Conservation (phyloP, 2,329 filamentous ascomycete species). For the Cordyceps militaris region DNA sequence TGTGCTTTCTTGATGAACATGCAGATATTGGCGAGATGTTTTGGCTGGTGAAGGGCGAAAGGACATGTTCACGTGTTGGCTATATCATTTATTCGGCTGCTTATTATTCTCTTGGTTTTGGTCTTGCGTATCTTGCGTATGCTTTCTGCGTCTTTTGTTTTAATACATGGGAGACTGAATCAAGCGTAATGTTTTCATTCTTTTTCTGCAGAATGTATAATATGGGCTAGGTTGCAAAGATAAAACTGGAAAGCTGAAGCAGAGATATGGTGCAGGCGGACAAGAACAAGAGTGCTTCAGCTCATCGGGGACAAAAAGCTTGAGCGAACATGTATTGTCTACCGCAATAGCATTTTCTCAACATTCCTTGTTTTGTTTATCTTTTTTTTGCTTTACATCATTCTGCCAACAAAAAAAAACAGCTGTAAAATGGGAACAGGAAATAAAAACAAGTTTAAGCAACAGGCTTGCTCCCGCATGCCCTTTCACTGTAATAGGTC, state of each 20-base stretch:
- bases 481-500: not conserved
- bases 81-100: slow-evolving; percentile 6
- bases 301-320: not conserved
- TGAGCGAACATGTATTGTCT: not conserved
- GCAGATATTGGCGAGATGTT: slow-evolving; percentile 8
- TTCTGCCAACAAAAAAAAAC: not conserved
- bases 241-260: not conserved
- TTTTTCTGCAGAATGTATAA: slow-evolving; percentile 5
- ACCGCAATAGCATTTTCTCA: not conserved
- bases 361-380: not conserved
- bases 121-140: slow-evolving; percentile 5
- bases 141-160: slow-evolving; percentile 2
- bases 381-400: not conserved
- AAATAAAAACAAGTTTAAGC: not conserved
- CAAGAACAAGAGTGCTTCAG: not conserved
- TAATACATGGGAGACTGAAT: not conserved
- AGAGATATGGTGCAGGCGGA: too few species aligned
- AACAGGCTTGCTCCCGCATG: not conserved
- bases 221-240: not conserved
- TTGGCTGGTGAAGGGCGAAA: not conserved
- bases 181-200: not conserved
- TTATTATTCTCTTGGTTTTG: not conserved
- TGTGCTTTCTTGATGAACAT: not conserved
- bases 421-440: not conserved
- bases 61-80: not conserved